phyloP scores from a whole-genome alignment of 148 eudicot species.

The Polygonum aviculare region DNA sequence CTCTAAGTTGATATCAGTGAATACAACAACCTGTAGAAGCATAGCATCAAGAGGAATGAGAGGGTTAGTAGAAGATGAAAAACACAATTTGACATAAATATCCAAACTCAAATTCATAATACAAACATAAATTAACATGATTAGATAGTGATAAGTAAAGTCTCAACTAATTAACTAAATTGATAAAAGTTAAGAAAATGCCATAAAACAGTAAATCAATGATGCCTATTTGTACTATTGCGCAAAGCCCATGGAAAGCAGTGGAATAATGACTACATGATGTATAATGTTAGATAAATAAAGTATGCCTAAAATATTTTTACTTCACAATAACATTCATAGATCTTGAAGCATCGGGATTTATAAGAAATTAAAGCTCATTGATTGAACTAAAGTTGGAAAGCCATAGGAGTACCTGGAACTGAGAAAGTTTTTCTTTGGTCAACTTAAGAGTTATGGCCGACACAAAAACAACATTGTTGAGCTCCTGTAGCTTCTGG shows the following conservation, averaged over 20 bases:
- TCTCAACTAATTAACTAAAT: too few species aligned
- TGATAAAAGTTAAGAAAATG: neutral
- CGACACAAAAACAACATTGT: slow-evolving; percentile 62
- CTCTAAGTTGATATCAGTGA: slow-evolving; percentile 46
- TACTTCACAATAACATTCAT: neutral
- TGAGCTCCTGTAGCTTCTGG: slow-evolving; percentile 62
- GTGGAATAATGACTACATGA: neutral
- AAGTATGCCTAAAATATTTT: neutral
- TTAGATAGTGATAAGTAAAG: too few species aligned
- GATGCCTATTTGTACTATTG: neutral
- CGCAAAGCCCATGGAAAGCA: neutral
- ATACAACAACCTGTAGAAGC: slow-evolving; percentile 52
- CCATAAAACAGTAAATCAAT: neutral
- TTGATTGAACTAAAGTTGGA: neutral
- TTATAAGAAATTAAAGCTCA: neutral
- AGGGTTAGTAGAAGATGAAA: neutral
- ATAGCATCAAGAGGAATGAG: slow-evolving; percentile 8
- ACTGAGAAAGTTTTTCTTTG: slow-evolving; percentile 47
- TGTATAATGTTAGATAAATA: neutral
- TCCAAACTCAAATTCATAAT: neutral
- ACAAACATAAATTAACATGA: neutral
- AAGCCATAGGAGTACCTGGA: slow-evolving; percentile 36
- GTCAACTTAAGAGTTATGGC: slow-evolving; percentile 31
- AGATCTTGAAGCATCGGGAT: neutral
- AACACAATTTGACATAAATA: neutral